Conservation (phyloP, 2,329 filamentous ascomycete species). For the Nemania sp. region DNA sequence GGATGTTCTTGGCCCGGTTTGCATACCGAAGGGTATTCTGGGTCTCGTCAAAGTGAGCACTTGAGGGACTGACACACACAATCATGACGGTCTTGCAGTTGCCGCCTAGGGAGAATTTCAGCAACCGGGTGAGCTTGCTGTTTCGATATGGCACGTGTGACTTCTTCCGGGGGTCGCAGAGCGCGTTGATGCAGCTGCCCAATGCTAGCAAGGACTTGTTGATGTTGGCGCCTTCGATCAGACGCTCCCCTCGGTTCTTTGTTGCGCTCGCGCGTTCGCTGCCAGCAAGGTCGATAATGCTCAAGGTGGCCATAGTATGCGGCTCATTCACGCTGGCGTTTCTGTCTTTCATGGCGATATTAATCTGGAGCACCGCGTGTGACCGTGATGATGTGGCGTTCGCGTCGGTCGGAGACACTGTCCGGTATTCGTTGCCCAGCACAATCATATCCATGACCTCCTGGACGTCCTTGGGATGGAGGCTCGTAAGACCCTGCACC, state of each 20-base stretch:
- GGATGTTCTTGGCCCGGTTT: slow-evolving; percentile 98
- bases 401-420: slow-evolving; percentile 94
- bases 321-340: slow-evolving; percentile 93
- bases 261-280: slow-evolving; percentile 96
- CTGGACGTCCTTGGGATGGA: slow-evolving; percentile 86
- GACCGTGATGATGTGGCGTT: slow-evolving; percentile 97
- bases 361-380: slow-evolving; percentile 96
- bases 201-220: slow-evolving; percentile 96
- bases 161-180: slow-evolving; percentile 88
- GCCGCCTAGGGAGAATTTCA: slow-evolving; percentile 96
- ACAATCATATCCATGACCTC: slow-evolving; percentile 99
- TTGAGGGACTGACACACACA: slow-evolving; percentile 95
- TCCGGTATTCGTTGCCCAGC: slow-evolving; percentile 89
- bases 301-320: slow-evolving; percentile 96
- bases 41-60: slow-evolving; percentile 95
- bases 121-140: slow-evolving; percentile 90
- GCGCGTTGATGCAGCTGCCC: slow-evolving; percentile 96
- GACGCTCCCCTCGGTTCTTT: slow-evolving; percentile 89
- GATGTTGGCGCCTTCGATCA: slow-evolving; percentile 96
- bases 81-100: slow-evolving; percentile 99
- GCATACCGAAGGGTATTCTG: slow-evolving; percentile 98
- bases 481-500: slow-evolving; percentile 87
- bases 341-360: slow-evolving; percentile 89
- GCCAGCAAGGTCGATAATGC: slow-evolving; percentile 95
- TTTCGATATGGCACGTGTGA: slow-evolving; percentile 98